Evolutionary conservation across 495 filamentous ascomycete species (phyloP).

Genomic region (Pseudevernia furfuracea): DNA sequence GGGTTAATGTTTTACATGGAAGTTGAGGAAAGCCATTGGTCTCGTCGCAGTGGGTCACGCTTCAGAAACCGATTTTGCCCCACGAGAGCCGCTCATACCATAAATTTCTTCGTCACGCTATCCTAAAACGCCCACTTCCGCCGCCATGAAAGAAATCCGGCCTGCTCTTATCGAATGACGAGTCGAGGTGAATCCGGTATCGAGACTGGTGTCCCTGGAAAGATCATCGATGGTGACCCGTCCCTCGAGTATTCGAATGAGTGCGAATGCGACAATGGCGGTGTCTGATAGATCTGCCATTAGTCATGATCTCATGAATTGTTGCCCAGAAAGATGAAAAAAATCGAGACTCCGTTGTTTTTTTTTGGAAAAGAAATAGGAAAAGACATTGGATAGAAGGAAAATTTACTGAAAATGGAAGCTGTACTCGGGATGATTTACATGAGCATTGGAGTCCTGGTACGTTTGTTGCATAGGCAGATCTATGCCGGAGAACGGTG

Average conservation of each 20-base stretch:
- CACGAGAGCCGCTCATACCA: neutral
- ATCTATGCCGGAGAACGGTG: constrained; percentile 68
- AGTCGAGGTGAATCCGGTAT: constrained; percentile 57
- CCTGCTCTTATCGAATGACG: constrained; percentile 21
- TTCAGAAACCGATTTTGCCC: neutral
- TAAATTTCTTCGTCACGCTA: neutral
- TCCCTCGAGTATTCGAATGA: constrained; percentile 66
- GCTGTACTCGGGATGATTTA: constrained; percentile 45
- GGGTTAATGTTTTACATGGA: constrained; percentile 4
- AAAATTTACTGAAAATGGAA: constrained; percentile 26
- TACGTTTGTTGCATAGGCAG: constrained; percentile 54
- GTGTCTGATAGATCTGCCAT: constrained; percentile 55
- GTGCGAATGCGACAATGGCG: constrained; percentile 75
- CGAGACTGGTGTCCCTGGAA: constrained; percentile 60
- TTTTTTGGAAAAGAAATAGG: constrained; percentile 15
- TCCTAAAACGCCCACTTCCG: neutral
- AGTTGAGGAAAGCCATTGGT: neutral
- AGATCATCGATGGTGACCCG: constrained; percentile 54
- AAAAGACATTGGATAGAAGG: neutral
- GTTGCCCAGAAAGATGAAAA: constrained; percentile 5
- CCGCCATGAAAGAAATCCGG: neutral
- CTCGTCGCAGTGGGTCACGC: neutral
- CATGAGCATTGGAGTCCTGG: constrained; percentile 58
- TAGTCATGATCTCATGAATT: constrained; percentile 19
- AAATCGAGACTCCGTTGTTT: constrained; percentile 2